Evolutionary conservation across 129 eudicot species (phyloP), one percentile per base, ranked within the genome.

Genomic region (Tanacetum coccineum): DNA sequence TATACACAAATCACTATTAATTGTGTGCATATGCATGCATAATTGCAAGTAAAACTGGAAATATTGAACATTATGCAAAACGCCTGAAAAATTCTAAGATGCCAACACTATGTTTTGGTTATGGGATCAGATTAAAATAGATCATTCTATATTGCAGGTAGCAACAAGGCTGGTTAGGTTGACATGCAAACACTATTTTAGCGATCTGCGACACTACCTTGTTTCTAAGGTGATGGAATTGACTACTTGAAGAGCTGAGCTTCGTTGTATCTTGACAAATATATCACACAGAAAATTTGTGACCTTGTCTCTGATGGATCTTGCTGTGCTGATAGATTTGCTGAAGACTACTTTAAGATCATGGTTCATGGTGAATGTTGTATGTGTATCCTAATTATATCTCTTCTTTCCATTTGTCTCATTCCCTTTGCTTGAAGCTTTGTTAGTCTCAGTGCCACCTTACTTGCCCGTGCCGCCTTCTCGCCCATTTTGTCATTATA

Each of bases 231-330:
- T 36, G 42, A 36, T 36, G 42, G 7, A 21, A 40, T 55, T 53
- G 55, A 25, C 48, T 13, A 12, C 46, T 21, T 20, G 25, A 70
- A 58, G 65, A 70, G 13, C 58, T 70, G 74, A 70, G 65, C 47
- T 55, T 3, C 1, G 2, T 42, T 42, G 73, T 55, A 21, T 3
- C 57, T 58, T 36, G 56, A 21, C 47, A n/a, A 40, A 20, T 53
- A 13, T 5, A 55, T 21, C 46, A 40, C 17, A 14, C 66, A 57
- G 54, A 70, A 39, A 55, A 40, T 5, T 13, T 55, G 64, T 5
- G 42, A 69, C 44, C 25, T 56, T 51, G 18, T 32, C 54, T 60
- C 39, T 32, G 50, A 17, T 51, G 49, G 19, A 39, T 6, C 26
- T 17, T 25, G 19, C 2, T 25, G 39, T 30, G 39, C 39, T 30